phyloP scores from a whole-genome alignment of 371 early-diverging fungal genomes.

The Mucor velutinosus region DNA sequence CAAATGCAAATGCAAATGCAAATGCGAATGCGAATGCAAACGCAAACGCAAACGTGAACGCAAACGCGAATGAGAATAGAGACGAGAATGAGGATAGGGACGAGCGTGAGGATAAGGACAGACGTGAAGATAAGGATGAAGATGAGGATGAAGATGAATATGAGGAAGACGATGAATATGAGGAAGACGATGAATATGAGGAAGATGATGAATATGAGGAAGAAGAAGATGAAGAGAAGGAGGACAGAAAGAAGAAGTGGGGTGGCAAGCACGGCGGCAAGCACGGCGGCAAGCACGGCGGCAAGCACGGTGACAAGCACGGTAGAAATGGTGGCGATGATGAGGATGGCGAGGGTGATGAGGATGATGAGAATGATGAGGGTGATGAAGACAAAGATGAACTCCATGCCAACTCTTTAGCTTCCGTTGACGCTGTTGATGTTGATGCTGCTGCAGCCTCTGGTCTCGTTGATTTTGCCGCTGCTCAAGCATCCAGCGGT shows the following conservation, averaged over 20 bases:
- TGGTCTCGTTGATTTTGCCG: constrained; percentile 10
- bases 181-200: background rate
- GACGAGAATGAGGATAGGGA: background rate
- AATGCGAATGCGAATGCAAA: no score
- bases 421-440: background rate
- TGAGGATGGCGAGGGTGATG: background rate
- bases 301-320: background rate
- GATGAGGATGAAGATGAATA: constrained; percentile 2
- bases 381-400: constrained; percentile 1
- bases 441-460: background rate
- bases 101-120: background rate
- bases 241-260: background rate
- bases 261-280: no score
- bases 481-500: constrained; percentile 12
- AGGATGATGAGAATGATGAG: constrained; percentile 15
- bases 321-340: background rate
- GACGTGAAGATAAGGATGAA: background rate
- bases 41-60: no score
- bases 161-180: no score
- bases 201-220: background rate
- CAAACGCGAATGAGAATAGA: constrained; percentile 3
- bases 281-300: background rate
- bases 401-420: background rate
- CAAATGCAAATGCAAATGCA: no score
- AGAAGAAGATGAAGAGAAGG: background rate